A percentile compares a stretch with the other conserved stretches of the same genome.
These are phyloP conservation scores for Plicaturopsis crispa DNA, from an alignment of 768 basidiomycete genomes.

Conservation along the genomic window DNA sequence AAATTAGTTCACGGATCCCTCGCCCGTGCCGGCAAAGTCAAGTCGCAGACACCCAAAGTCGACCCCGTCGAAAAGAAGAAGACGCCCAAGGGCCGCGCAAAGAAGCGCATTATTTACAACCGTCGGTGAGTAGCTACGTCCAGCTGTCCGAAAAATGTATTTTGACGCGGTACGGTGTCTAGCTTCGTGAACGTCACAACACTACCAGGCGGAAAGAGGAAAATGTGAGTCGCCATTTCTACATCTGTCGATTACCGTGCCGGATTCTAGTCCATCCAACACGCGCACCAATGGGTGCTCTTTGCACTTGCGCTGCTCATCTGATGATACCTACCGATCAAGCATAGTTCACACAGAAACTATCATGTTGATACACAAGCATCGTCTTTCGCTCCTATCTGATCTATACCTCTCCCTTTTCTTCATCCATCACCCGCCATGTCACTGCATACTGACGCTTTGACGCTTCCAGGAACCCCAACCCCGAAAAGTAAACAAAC, in stretches of 20 bases:
- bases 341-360: slow-evolving; percentile 99
- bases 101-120: slow-evolving; percentile 94
- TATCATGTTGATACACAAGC: slow-evolving; percentile 73
- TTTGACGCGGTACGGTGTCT: not conserved
- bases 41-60: slow-evolving; percentile 96
- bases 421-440: slow-evolving; percentile 8
- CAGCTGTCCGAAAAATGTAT: slow-evolving; percentile 1
- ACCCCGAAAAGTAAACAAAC: too few species aligned
- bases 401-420: slow-evolving; percentile 32
- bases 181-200: slow-evolving; percentile 94
- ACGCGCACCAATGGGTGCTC: too few species aligned
- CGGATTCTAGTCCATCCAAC: slow-evolving; percentile 3
- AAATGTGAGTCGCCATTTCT: slow-evolving; percentile 67
- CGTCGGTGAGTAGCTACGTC: slow-evolving; percentile 54
- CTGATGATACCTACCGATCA: slow-evolving; percentile 54
- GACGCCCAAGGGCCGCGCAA: slow-evolving; percentile 93
- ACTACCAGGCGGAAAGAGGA: slow-evolving; percentile 86
- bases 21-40: slow-evolving; percentile 99
- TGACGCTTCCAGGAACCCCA: too few species aligned
- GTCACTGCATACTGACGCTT: too few species aligned
- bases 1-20: slow-evolving; percentile 92
- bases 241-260: slow-evolving; percentile 6
- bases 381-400: slow-evolving; percentile 99
- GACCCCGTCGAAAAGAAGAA: slow-evolving; percentile 99
- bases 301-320: too few species aligned